These are phyloP conservation scores for Pseudocercospora eumusae DNA, from an alignment of 2,329 filamentous ascomycete species.

Conservation along the genomic window DNA sequence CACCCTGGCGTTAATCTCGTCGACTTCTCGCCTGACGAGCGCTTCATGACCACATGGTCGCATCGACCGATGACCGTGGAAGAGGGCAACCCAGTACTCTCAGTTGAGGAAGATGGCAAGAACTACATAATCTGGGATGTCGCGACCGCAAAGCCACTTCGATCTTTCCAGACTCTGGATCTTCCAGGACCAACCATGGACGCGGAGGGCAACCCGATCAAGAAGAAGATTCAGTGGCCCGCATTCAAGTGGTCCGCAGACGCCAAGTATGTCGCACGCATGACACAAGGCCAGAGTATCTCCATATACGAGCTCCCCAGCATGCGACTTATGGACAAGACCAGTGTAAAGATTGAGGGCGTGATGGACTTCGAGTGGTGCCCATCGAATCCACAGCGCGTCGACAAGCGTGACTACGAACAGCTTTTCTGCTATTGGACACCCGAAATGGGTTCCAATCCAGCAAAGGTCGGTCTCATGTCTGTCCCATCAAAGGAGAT, in stretches of 20 bases:
- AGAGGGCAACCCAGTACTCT: constrained; percentile 76
- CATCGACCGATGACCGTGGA: constrained; percentile 89
- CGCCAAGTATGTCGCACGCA: constrained; percentile 92
- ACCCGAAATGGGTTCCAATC: constrained; percentile 95
- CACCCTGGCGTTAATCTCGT: constrained; percentile 95
- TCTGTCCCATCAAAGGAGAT: constrained; percentile 92
- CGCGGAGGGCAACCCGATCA: constrained; percentile 64
- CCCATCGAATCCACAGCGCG: constrained; percentile 76
- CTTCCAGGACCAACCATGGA: constrained; percentile 63
- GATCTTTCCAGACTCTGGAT: constrained; percentile 91
- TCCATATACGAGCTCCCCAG: constrained; percentile 85
- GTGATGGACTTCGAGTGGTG: constrained; percentile 99
- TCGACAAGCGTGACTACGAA: constrained; percentile 87
- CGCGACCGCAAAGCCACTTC: constrained; percentile 81
- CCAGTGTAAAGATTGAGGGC: constrained; percentile 91
- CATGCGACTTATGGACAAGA: constrained; percentile 89
- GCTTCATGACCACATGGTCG: constrained; percentile 95
- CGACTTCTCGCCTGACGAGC: constrained; percentile 91
- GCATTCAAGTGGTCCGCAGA: constrained; percentile 99
- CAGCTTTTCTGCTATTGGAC: constrained; percentile 99
- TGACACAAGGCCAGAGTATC: constrained; percentile 85
- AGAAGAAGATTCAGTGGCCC: constrained; percentile 96
- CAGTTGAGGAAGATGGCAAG: constrained; percentile 90
- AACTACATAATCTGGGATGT: constrained; percentile 99
- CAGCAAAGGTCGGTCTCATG: constrained; percentile 95